phyloP scores from a whole-genome alignment of 192 early-diverging fungal genomes.

The Backusella macrospora region DNA sequence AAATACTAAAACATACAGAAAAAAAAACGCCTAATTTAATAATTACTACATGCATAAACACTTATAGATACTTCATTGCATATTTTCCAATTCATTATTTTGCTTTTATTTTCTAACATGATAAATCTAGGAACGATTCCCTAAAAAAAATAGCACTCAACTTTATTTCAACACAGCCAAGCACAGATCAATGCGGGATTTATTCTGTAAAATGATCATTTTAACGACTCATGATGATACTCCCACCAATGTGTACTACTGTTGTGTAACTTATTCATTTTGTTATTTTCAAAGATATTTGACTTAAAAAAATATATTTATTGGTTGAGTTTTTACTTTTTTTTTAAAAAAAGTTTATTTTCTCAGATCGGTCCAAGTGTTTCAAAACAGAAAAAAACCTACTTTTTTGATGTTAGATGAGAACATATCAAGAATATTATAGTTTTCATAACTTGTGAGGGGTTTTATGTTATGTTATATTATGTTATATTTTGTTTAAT shows the following conservation, averaged over 20 bases:
- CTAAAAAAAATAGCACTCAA: neutral
- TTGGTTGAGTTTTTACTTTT: neutral
- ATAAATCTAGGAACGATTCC: neutral
- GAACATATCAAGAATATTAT: constrained; percentile 3
- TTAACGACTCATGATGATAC: neutral
- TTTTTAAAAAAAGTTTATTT: constrained; percentile 6
- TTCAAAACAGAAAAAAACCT: neutral
- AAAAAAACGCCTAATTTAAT: no score
- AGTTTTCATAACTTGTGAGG: neutral
- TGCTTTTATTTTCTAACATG: neutral
- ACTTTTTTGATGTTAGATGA: neutral
- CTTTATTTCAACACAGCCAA: constrained; percentile 4
- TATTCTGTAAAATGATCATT: neutral
- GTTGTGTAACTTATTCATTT: neutral
- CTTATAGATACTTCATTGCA: neutral
- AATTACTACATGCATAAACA: constrained; percentile 6
- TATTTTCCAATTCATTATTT: neutral
- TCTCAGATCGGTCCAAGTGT: neutral
- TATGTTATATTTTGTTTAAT: neutral
- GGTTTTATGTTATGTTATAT: neutral
- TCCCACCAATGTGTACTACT: constrained; percentile 2
- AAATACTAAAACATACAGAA: neutral
- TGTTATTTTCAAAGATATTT: neutral
- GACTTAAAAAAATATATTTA: neutral
- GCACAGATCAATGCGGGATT: constrained; percentile 4